phyloP scores from a whole-genome alignment of 2,329 filamentous ascomycete species.

The Hypoxylon sp. region DNA sequence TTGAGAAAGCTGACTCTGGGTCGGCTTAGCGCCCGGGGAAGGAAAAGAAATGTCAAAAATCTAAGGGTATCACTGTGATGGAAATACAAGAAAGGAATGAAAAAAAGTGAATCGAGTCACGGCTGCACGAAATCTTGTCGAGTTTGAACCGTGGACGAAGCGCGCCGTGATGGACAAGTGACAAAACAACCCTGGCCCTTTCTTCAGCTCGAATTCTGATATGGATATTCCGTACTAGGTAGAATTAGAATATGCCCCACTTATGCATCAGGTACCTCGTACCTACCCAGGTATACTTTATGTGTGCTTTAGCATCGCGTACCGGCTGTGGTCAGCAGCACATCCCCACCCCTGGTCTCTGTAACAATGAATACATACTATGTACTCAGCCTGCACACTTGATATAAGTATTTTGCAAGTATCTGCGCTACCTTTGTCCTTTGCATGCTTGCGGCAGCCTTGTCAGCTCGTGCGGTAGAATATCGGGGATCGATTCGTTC shows the following conservation, averaged over 20 bases:
- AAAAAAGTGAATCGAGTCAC: conserved; percentile 7
- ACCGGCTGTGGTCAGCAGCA: background rate
- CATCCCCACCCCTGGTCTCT: background rate
- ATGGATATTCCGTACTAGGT: too few relatives aligned
- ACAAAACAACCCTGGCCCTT: conserved; percentile 2
- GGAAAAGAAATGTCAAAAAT: conserved; percentile 14
- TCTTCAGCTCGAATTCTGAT: conserved; percentile 1
- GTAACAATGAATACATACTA: too few relatives aligned
- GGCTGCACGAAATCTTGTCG: conserved; percentile 16
- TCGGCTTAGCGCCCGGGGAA: conserved; percentile 13
- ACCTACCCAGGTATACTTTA: too few relatives aligned
- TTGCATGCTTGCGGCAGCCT: background rate
- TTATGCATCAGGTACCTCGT: background rate
- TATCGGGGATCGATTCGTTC: background rate
- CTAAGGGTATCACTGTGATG: conserved; percentile 37
- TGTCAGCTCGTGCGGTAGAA: conserved; percentile 2
- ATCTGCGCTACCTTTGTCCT: background rate
- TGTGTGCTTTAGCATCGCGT: background rate
- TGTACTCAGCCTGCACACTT: background rate
- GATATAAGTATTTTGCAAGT: background rate
- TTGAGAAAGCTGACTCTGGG: conserved; percentile 20
- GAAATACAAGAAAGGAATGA: conserved; percentile 33
- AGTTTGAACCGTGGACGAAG: conserved; percentile 14
- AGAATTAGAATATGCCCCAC: background rate
- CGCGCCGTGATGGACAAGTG: conserved; percentile 6